phyloP scores from a whole-genome alignment of 1,284 basidiomycete species.

The Microbotryum violaceum region DNA sequence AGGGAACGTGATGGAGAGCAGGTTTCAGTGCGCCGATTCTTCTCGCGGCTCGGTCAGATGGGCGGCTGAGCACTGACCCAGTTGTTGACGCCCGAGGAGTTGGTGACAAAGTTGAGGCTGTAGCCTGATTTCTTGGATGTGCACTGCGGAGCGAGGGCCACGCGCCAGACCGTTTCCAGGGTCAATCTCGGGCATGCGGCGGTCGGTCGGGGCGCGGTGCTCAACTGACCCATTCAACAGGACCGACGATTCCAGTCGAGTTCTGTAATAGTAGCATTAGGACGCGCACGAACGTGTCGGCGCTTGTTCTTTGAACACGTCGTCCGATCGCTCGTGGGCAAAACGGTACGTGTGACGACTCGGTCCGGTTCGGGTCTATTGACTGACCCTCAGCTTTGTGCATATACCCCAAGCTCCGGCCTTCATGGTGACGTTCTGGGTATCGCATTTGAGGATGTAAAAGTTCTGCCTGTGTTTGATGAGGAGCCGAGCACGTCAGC shows the following conservation, averaged over 20 bases:
- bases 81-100: conserved; percentile 25
- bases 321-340: too few relatives aligned
- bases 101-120: conserved; percentile 23
- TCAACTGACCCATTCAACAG: conserved; percentile 15
- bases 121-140: conserved; percentile 9
- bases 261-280: conserved; percentile 13
- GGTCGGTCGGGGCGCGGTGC: neutral
- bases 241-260: conserved; percentile 18
- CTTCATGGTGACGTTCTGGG: conserved; percentile 26
- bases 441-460: conserved; percentile 22
- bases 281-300: too few relatives aligned
- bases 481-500: too few relatives aligned
- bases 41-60: neutral
- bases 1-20: too few relatives aligned
- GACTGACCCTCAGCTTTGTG: conserved; percentile 18
- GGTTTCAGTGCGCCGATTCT: neutral
- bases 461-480: conserved; percentile 28
- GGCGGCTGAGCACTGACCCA: conserved; percentile 13
- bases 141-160: conserved; percentile 11
- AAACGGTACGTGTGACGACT: too few relatives aligned
- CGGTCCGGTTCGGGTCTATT: too few relatives aligned
- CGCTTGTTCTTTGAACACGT: too few relatives aligned
- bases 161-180: neutral
- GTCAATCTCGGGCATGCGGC: neutral
- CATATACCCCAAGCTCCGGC: conserved; percentile 30